Base-by-base conservation (phyloP, 805 yeast species). In the Zygosaccharomyces kombuchaensis region DNA sequence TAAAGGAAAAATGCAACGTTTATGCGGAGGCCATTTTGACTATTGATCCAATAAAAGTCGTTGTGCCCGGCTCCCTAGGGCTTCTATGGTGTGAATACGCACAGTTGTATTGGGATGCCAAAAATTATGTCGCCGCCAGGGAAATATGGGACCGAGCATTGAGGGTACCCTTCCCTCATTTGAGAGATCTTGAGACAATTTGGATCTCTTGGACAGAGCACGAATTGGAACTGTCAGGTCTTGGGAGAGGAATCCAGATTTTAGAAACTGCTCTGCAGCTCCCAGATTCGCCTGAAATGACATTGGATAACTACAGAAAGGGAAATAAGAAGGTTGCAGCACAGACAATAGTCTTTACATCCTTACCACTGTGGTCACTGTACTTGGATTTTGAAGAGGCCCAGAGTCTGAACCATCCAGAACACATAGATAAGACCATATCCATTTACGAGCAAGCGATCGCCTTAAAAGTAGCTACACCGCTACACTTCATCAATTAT, bases 131-230 rank as follows among this genome's bases (percentile, higher is more conserved):
- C 13, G 77, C 85, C 0, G 88, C 90, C 0, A 66, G 84, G 51
- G 69, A 76, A 13, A 75, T 89, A 5, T 77, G 75, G 45, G 77
- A 79, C 30, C 81, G 81, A 40, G 82, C 91, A 0, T 68, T 79
- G 1, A 79, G 80, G 45, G 90, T 89, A 0, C 90, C 89, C 5
- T 88, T 75, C 64, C 73, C 69, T 21, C 65, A 73, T 12, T 66
- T 79, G 0, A 76, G 77, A 17, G 96, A 88, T 48, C 65, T 88
- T 16, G 85, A 82, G 2, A 75, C 74, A 2, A 62, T 90, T 6
- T 86, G 88, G 76, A 67, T 78, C n/a, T 75, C 73, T 13, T 90
- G 96, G 96, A 72, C 84, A 5, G 84, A 84, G 46, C 66, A 78
- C 64, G 84, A 82, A 48, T 56, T 85, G 25, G 67, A 74, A 19